Base-by-base conservation (phyloP, 257 asterid species). In the Oldenlandia corymbosa region DNA sequence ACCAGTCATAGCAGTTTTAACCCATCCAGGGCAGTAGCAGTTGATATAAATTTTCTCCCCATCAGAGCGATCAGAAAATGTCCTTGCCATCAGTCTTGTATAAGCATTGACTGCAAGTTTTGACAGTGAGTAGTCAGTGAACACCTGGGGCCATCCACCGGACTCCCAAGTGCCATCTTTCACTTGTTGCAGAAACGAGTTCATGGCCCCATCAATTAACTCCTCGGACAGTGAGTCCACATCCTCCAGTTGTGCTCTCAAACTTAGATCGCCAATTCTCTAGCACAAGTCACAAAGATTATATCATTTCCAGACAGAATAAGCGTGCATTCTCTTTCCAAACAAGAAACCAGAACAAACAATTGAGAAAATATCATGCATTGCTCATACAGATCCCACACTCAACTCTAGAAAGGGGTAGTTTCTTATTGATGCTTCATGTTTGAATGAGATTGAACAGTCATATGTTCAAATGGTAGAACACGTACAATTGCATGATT, bases 21-120 rank as follows among this genome's bases (percentile, higher is more conserved):
- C 98, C 95, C 96, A 92, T 16, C 98, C 98, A 0, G 95, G 98
- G 21, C 98, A 92, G 62, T 71, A 92, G 79, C 93, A 88, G 75
- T 83, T 92, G 26, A 92, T 75, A 27, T 66, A 77, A 56, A 92
- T 81, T 82, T 92, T 88, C 27, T 76, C 73, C 10, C 87, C 95
- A 18, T 85, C 97, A 12, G 78, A 74, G 46, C 71, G 75, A 13
- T 79, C 83, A 20, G 80, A 72, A 42, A 86, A 66, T 58, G 27
- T 57, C 34, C 74, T 75, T 12, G 76, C 84, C 80, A 79, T 72
- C 57, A 88, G 77, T 75, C 97, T 79, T 47, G 95, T 92, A 76
- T 79, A 86, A 27, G 84, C 69, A 41, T 87, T 88, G 13, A 87
- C 85, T 0, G 84, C 98, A 45, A 92, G 80, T 72, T 92, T 92